These are phyloP conservation scores for Penicillium canariense DNA, from an alignment of 495 filamentous ascomycete species.

Conservation along the genomic window DNA sequence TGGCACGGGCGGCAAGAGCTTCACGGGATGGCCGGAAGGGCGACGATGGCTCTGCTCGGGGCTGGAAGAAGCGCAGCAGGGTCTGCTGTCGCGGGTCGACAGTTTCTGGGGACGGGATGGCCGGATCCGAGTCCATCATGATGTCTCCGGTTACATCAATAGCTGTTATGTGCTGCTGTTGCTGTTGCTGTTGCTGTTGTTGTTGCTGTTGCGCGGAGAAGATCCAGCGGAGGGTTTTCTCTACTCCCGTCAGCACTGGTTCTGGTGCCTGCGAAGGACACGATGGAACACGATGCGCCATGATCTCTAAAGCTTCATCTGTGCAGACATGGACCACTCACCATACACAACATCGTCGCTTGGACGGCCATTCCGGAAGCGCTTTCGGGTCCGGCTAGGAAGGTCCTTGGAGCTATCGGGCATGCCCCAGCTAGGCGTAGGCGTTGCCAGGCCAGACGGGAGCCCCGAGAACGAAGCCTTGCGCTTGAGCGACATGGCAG, in stretches of 20 bases:
- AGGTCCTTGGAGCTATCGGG: conserved; percentile 40
- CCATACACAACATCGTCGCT: conserved; percentile 47
- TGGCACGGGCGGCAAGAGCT: conserved; percentile 28
- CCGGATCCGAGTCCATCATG: conserved; percentile 31
- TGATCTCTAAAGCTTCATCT: background rate
- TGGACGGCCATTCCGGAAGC: conserved; percentile 50
- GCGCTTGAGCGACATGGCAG: conserved; percentile 49
- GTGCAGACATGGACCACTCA: conserved; percentile 18
- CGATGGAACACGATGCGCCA: background rate
- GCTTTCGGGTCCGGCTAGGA: conserved; percentile 51
- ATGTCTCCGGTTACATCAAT: conserved; percentile 24
- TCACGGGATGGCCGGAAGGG: conserved; percentile 28
- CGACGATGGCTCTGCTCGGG: conserved; percentile 23
- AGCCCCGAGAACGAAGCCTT: conserved; percentile 42
- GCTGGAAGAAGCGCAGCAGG: conserved; percentile 44
- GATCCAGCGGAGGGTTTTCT: conserved; percentile 49
- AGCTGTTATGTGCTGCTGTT: conserved; percentile 17
- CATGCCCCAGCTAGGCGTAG: conserved; percentile 27
- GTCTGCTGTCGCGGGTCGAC: conserved; percentile 48
- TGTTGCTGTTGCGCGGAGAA: conserved; percentile 42
- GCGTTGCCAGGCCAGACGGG: conserved; percentile 9
- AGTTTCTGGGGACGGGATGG: conserved; percentile 24
- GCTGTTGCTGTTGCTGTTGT: conserved; percentile 36
- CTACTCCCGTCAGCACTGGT: conserved; percentile 27
- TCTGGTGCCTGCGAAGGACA: background rate